Evolutionary conservation across 805 yeast species (phyloP).

Genomic region (Kuraishia ogatae): DNA sequence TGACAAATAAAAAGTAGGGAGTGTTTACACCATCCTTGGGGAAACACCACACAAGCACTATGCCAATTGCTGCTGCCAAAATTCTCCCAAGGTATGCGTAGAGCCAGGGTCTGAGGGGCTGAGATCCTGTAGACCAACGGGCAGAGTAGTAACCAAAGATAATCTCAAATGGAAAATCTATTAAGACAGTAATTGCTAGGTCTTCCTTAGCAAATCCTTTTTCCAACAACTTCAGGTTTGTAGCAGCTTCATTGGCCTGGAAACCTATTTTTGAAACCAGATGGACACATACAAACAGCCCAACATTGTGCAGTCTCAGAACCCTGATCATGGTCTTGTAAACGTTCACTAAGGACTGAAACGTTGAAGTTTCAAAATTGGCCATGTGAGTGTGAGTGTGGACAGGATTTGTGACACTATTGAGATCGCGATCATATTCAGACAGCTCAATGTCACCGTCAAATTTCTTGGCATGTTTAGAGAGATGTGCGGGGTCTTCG

Average conservation of each 20-base stretch:
- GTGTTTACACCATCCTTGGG: conserved; percentile 48
- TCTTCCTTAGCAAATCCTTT: conserved; percentile 92
- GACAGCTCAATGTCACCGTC: conserved; percentile 14
- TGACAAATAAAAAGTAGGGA: conserved; percentile 59
- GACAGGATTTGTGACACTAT: conserved; percentile 7
- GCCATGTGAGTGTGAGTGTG: conserved; percentile 16
- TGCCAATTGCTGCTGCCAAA: conserved; percentile 68
- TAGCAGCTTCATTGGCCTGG: conserved; percentile 93
- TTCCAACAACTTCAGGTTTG: conserved; percentile 83
- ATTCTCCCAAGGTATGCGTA: conserved; percentile 79
- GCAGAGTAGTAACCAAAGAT: conserved; percentile 94
- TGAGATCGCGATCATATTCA: conserved; percentile 12
- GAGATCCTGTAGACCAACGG: conserved; percentile 77
- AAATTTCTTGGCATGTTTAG: conserved; percentile 1
- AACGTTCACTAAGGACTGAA: conserved; percentile 18
- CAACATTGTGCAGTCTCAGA: conserved; percentile 62
- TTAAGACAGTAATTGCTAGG: conserved; percentile 81
- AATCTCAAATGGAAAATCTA: conserved; percentile 94
- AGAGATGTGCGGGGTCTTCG: conserved; percentile 59
- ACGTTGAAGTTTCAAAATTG: neutral
- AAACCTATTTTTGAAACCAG: conserved; percentile 83
- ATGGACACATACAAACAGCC: conserved; percentile 64
- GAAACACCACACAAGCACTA: conserved; percentile 59
- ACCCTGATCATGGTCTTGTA: conserved; percentile 62
- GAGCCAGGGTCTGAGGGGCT: conserved; percentile 84